Base-by-base conservation (phyloP, 2,329 filamentous ascomycete species). In the Pseudocercospora macadamiae region DNA sequence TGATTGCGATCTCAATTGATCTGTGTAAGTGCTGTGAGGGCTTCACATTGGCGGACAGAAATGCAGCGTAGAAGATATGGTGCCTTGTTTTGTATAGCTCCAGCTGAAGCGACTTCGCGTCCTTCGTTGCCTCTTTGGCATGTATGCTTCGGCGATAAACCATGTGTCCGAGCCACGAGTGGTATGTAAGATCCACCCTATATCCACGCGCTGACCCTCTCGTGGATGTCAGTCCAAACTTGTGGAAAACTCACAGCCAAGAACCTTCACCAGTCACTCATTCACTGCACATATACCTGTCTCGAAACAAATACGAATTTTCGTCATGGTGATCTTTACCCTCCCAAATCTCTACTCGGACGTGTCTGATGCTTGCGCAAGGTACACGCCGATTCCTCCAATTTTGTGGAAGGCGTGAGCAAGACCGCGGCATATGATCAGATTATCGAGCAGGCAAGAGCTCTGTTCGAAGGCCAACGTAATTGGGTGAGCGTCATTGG, bases 351-450 rank as follows among this genome's bases (percentile, higher is more conserved):
- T 28, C 16, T 36, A 28, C 42, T 10, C 23, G 30, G 16, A 12
- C 30, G n/a, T 12, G 23, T 60, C 60, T 64, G 56, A 64, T 59
- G 21, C 28, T 32, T n/a, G 42, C 3, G 47, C 10, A 63, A 74
- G 88, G 88, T 90, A 58, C 90, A 93, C 76, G 90, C 90, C 52
- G 89, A 93, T 71, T 85, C 89, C 2, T 90, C 89, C 53, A 90
- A 85, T 68, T 93, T 93, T 74, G 81, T 79, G 49, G 70, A 81
- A 12, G 86, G 84, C 64, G 74, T 91, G 60, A 85, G 81, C 54
- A 93, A 93, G 74, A 79, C 84, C 58, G 85, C 90, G 62, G 89
- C 88, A 21, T 93, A 93, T 65, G 81, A 83, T 63, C 89, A 93
- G 68, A 85, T 93, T 1, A 76, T 92, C 10, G 79, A 88, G 52